A percentile compares a stretch with the other conserved stretches of the same genome.
These are phyloP conservation scores for Rhodamnia argentea DNA, from an alignment of 345 rosid species.

Conservation along the genomic window DNA sequence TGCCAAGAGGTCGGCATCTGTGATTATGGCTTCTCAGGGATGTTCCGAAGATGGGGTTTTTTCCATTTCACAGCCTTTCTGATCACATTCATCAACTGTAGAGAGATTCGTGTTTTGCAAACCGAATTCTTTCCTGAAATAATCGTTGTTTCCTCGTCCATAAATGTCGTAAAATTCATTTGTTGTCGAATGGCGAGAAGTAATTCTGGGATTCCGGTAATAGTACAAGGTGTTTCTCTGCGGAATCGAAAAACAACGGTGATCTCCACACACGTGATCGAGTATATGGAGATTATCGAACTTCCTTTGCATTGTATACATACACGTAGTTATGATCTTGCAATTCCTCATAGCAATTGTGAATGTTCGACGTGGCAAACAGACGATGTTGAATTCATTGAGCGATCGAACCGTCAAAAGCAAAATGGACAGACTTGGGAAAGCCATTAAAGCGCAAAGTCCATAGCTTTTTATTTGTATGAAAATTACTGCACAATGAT, in stretches of 20 bases:
- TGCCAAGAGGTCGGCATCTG: slow-evolving; percentile 12
- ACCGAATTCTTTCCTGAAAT: too few relatives aligned
- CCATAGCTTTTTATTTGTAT: neutral
- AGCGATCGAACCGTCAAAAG: neutral
- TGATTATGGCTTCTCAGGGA: slow-evolving; percentile 7
- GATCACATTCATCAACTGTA: too few relatives aligned
- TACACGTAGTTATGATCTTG: neutral
- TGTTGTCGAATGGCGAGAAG: neutral
- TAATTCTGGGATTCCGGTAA: neutral
- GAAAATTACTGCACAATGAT: neutral
- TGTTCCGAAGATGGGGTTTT: neutral
- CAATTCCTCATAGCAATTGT: neutral
- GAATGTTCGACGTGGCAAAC: neutral
- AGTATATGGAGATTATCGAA: neutral
- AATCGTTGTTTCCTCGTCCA: neutral
- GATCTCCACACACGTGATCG: rapidly evolving
- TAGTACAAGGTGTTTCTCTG: neutral
- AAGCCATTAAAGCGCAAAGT: neutral
- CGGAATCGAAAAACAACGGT: neutral
- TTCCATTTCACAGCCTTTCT: neutral
- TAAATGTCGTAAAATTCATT: neutral
- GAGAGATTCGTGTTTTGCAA: too few relatives aligned
- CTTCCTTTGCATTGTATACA: too few relatives aligned
- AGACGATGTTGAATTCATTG: neutral
- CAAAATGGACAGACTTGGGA: neutral